Evolutionary conservation across 1,284 basidiomycete species (phyloP).

Genomic region (Pholiota adiposa): DNA sequence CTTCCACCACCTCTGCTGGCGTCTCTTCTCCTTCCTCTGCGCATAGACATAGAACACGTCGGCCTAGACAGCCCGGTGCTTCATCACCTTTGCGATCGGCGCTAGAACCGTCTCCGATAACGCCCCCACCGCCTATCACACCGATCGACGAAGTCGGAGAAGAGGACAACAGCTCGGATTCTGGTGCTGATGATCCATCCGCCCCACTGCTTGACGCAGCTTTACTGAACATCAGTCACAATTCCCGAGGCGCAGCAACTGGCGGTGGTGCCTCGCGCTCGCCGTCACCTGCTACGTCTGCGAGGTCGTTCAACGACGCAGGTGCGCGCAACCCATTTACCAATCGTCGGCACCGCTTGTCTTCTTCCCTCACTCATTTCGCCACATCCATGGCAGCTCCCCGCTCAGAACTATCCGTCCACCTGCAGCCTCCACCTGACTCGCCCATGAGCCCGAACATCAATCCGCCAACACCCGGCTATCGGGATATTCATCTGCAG

Average conservation of each 20-base stretch:
- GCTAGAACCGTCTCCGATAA: slow-evolving; percentile 50
- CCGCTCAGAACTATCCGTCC: slow-evolving; percentile 67
- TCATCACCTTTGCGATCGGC: slow-evolving; percentile 62
- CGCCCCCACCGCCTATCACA: slow-evolving; percentile 78
- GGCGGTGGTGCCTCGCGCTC: slow-evolving; percentile 35
- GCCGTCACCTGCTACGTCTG: slow-evolving; percentile 49
- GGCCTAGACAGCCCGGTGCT: slow-evolving; percentile 47
- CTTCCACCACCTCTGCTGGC: slow-evolving; percentile 41
- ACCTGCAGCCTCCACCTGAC: slow-evolving; percentile 76
- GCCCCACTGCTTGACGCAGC: slow-evolving; percentile 25
- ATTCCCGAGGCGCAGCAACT: slow-evolving; percentile 4
- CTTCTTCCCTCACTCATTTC: slow-evolving; percentile 63
- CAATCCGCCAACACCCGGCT: slow-evolving; percentile 79
- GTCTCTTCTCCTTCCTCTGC: slow-evolving; percentile 51
- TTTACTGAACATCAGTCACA: slow-evolving; percentile 2
- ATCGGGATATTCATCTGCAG: slow-evolving; percentile 78
- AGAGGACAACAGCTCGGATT: slow-evolving; percentile 38
- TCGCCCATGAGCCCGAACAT: slow-evolving; percentile 72
- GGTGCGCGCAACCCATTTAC: slow-evolving; percentile 82
- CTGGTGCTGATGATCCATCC: slow-evolving; percentile 35
- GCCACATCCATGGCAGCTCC: slow-evolving; percentile 55
- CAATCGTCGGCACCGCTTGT: slow-evolving; percentile 61
- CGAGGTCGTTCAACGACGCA: slow-evolving; percentile 56
- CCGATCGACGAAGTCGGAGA: slow-evolving; percentile 71
- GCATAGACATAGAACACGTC: slow-evolving; percentile 65